Base-by-base conservation (phyloP, 208 protist genomes). In the Acanthamoeba castellanii region DNA sequence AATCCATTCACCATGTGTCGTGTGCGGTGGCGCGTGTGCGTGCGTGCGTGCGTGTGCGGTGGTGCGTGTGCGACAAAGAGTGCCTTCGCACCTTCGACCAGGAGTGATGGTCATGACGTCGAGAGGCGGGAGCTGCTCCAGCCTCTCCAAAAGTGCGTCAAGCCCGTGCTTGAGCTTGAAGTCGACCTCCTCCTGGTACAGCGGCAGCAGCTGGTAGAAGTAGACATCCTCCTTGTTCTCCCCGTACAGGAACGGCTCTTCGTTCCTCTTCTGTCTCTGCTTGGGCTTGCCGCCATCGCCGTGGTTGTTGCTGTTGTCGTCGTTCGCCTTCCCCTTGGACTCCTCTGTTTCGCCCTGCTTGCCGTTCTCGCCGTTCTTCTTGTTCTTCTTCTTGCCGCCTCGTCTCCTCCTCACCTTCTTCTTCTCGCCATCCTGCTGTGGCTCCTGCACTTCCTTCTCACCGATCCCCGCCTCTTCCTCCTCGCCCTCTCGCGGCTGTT, bases 181-280 rank as follows among this genome's bases (percentile, higher is more conserved):
- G 27, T 92, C 87, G 14, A 92, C 87, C 61, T 92, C 87, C 66
- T 92, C 87, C 66, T 92, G 87, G 87, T 92, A 92, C 42, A 92
- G 30, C 57, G 87, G 87, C 66, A 92, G 66, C 18, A 92, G 87
- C 87, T 92, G 87, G 66, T 92, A 92, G 61, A 92, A 92, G 59
- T 92, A 92, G 37, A 92, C 61, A 42, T 92, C 87, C 57, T 92
- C 87, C 42, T 92, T 92, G 87, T 55, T 92, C 61, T 76, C 87
- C 6, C 87, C 87, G 42, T 78, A 76, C 5, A 30, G 13, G 25
- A 70, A 92, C 61, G 87, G 59, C 87, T 76, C 34, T 50, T 92
- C 66, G 87, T 74, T 76, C 87, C 45, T 4, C n/a, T 70, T 91
- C 61, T 91, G 27, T 6, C 20, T 9, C 68, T 74, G 64, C n/a